Conservation (phyloP, 176 grass and related monocot species). For the Avena atlantica region DNA sequence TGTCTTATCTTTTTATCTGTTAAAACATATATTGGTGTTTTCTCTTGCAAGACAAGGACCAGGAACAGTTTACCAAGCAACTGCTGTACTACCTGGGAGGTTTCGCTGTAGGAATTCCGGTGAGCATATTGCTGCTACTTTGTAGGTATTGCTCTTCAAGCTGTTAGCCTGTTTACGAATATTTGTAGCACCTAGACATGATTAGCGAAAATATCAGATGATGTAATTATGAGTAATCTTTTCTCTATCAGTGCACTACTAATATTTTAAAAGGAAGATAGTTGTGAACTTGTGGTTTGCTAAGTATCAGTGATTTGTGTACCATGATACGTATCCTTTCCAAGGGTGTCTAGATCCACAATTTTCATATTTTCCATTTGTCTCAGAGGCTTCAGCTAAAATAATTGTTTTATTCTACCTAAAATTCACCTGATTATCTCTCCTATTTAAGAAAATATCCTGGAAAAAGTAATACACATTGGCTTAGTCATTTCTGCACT, state of each 20-base stretch:
- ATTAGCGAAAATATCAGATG: conserved; percentile 2
- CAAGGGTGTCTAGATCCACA: background rate
- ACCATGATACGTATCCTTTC: conserved; percentile 10
- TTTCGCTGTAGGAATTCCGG: conserved; percentile 98
- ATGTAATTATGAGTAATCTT: conserved; percentile 14
- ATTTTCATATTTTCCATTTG: background rate
- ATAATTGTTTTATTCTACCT: background rate
- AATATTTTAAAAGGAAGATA: conserved; percentile 4
- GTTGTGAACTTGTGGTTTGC: background rate
- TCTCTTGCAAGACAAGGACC: conserved; percentile 93
- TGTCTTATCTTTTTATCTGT: conserved; percentile 1
- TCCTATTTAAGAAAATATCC: background rate
- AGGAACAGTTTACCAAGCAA: conserved; percentile 91
- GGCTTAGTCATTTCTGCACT: background rate
- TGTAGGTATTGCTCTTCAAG: conserved; percentile 89
- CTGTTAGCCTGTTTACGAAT: conserved; percentile 17
- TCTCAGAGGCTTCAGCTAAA: background rate
- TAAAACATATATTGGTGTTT: conserved; percentile 47
- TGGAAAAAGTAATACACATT: background rate
- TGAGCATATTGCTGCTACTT: conserved; percentile 93
- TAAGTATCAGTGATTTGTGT: conserved; percentile 4
- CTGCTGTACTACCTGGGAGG: conserved; percentile 83
- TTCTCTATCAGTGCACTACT: background rate
- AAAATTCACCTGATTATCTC: background rate
- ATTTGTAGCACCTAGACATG: conserved; percentile 15